Base-by-base conservation (phyloP, 345 rosid genomes). In the Ceriops decandra region DNA sequence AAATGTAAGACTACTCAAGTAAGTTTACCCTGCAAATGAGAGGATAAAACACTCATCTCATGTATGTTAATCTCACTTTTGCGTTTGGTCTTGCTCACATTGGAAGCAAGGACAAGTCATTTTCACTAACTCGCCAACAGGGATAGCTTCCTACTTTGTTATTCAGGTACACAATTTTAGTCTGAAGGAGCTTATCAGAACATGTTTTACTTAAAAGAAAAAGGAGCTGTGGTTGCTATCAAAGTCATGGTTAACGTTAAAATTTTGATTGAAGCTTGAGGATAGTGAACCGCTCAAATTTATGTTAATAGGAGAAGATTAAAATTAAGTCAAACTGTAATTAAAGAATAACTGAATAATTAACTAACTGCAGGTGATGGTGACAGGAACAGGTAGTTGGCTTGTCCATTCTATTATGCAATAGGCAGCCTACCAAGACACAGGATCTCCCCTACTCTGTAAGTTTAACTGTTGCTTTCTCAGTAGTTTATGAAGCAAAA, bases 121-220 rank as follows among this genome's bases (percentile, higher is more conserved):
- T 76, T 67, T 82, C 79, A 64, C 22, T 30, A 62, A 32, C 56
- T 73, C 13, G 68, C 61, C 46, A 73, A 78, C 71, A 82, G 52
- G 62, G 77, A 82, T 61, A 59, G 75, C 35, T 81, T 78, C 78
- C 79, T 76, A 73, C 78, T 60, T 68, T 47, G 35, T 73, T 56
- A 58, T 63, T 58, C 35, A 52, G 24, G 30, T 47, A 53, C 42
- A 20, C 24, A 9, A 27, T 21, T 42, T 15, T 42, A 42, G 11
- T 42, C 49, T 42, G 16, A 42, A 42, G 19, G 49, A 42, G 49
- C 49, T 42, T 42, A 42, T 42, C 49, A 59, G 62, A 59, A 28
- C n/a, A 27, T 11, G 32, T 22, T 63, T 63, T 24, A 32, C 28
- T 36, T 56, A 20, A 32, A 33, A 21, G 32, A 22, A 6, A 22